Conservation (phyloP, 2,329 filamentous ascomycete species). For the Cladophialophora psammophila region DNA sequence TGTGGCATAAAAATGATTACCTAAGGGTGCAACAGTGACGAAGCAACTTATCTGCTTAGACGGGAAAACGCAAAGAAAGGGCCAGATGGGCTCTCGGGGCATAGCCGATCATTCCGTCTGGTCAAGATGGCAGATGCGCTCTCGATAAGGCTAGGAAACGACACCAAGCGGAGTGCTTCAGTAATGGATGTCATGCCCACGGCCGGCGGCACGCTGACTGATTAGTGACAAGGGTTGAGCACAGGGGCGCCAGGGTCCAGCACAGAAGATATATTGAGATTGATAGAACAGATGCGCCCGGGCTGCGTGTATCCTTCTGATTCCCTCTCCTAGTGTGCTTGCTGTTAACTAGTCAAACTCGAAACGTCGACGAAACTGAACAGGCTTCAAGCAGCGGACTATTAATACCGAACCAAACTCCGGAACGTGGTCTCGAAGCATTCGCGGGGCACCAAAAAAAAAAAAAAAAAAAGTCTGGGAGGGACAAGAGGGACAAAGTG, state of each 20-base stretch:
- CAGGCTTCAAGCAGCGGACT: conserved; percentile 13
- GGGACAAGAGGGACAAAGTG: neutral
- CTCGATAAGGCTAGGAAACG: conserved; percentile 20
- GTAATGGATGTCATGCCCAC: conserved; percentile 9
- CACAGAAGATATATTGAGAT: conserved; percentile 9
- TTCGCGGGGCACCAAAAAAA: conserved; percentile 4
- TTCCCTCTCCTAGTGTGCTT: neutral
- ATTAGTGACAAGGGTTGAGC: conserved; percentile 17
- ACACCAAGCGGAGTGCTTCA: conserved; percentile 22
- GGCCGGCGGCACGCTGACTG: conserved; percentile 12
- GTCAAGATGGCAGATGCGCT: conserved; percentile 5
- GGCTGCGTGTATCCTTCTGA: neutral
- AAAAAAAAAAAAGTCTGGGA: neutral
- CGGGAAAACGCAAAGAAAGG: conserved; percentile 1
- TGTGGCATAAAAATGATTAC: conserved; percentile 30
- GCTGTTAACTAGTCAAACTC: neutral
- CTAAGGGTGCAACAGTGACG: conserved; percentile 32
- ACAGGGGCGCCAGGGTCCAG: neutral
- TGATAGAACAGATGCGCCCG: neutral
- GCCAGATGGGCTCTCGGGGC: conserved; percentile 3
- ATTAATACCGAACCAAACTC: neutral
- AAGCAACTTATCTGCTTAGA: conserved; percentile 27
- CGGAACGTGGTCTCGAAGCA: conserved; percentile 2
- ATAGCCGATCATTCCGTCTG: conserved; percentile 33
- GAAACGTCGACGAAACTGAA: conserved; percentile 18